phyloP scores from a whole-genome alignment of 768 basidiomycete genomes.

The Nidularia pulvinata region DNA sequence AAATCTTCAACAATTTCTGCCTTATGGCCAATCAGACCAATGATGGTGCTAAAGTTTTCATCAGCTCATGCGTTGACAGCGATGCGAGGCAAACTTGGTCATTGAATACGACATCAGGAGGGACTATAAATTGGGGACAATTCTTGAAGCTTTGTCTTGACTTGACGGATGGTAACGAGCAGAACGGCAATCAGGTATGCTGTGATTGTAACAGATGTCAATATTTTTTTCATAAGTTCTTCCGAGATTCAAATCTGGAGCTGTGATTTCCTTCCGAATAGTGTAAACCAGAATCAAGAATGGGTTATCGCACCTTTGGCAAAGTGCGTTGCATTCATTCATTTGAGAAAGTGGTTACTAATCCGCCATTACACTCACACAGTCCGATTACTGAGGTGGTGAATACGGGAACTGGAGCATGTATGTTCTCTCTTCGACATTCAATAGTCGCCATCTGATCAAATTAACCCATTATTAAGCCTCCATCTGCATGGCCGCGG shows the following conservation, averaged over 20 bases:
- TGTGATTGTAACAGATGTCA: no score
- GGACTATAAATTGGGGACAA: conserved; percentile 44
- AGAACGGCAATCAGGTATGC: conserved; percentile 40
- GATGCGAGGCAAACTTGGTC: conserved; percentile 44
- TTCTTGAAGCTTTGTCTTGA: conserved; percentile 47
- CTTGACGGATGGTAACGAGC: conserved; percentile 34
- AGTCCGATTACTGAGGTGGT: no score
- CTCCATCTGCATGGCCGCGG: no score
- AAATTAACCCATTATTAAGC: no score
- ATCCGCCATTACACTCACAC: no score
- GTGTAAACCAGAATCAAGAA: conserved; percentile 1
- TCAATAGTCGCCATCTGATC: no score
- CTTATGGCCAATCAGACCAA: conserved; percentile 43
- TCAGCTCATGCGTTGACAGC: conserved; percentile 41
- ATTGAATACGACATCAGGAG: conserved; percentile 32
- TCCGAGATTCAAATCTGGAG: not conserved
- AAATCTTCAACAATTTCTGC: conserved; percentile 27
- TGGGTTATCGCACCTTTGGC: no score
- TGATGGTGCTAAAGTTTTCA: conserved; percentile 49
- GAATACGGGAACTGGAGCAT: no score
- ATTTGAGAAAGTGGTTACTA: no score
- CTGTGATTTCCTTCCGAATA: conserved; percentile 50
- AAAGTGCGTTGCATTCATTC: no score
- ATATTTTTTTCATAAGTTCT: not conserved
- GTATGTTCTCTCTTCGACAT: no score